Evolutionary conservation across 768 basidiomycete species (phyloP).

Genomic region (Russula olivacea): DNA sequence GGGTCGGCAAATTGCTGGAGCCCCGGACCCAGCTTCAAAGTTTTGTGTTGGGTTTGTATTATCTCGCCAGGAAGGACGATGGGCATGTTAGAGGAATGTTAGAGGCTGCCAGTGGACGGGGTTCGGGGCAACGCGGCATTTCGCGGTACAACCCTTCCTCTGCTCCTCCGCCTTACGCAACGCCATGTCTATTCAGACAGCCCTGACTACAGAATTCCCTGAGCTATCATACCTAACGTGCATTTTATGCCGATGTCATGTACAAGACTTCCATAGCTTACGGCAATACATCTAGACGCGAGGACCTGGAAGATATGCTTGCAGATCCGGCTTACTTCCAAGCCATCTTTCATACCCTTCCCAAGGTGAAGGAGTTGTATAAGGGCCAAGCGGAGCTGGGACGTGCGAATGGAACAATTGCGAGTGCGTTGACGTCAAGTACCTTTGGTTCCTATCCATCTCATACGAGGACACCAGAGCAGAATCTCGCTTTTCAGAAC

Average conservation of each 20-base stretch:
- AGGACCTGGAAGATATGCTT: conserved; percentile 87
- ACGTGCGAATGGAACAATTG: conserved; percentile 79
- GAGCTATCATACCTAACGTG: conserved; percentile 71
- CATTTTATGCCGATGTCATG: not conserved
- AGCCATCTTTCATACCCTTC: conserved; percentile 76
- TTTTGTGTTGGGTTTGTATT: conserved; percentile 67
- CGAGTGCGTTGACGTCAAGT: conserved; percentile 48
- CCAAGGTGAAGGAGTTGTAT: conserved; percentile 67
- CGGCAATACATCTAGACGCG: conserved; percentile 48
- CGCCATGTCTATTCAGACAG: conserved; percentile 25
- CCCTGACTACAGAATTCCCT: conserved; percentile 52
- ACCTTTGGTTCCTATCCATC: conserved; percentile 14
- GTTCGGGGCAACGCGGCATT: no score
- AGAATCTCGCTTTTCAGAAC: conserved; percentile 73
- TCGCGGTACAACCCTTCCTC: no score
- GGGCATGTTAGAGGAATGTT: conserved; percentile 38
- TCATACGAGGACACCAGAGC: conserved; percentile 40
- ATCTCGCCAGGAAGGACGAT: conserved; percentile 77
- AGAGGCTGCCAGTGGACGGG: not conserved
- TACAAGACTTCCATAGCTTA: not conserved
- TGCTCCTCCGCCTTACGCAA: no score
- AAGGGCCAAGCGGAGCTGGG: conserved; percentile 73
- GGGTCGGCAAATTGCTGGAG: conserved; percentile 46
- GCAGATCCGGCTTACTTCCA: conserved; percentile 80
- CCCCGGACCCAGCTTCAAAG: conserved; percentile 84